Conservation (phyloP, 176 grass and related monocot species). For the Ensete glaucum region DNA sequence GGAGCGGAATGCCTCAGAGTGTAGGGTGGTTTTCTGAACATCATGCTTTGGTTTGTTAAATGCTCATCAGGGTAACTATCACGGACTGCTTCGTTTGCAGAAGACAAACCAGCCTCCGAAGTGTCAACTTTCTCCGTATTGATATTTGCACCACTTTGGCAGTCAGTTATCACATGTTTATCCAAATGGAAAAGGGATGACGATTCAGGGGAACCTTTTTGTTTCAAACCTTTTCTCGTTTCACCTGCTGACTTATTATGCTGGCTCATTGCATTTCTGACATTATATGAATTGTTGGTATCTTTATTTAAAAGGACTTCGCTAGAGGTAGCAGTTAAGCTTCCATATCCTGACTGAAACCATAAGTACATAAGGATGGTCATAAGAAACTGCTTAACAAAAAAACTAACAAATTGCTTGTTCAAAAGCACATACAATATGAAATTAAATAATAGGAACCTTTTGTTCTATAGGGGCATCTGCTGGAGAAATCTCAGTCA, state of each 20-base stretch:
- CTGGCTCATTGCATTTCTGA: background rate
- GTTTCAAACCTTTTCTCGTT: background rate
- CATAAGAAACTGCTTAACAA: background rate
- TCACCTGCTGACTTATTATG: background rate
- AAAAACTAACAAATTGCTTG: background rate
- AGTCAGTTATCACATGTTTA: background rate
- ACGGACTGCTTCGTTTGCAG: constrained; percentile 23
- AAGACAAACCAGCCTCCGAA: constrained; percentile 32
- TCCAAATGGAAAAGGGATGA: background rate
- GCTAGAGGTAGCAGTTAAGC: background rate
- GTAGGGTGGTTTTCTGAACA: constrained; percentile 57
- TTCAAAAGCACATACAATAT: background rate
- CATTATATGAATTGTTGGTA: background rate
- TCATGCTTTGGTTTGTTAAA: constrained; percentile 43
- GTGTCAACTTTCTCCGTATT: constrained; percentile 37
- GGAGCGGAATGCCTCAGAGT: constrained; percentile 27
- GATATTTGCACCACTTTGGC: constrained; percentile 21
- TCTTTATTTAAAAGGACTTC: background rate
- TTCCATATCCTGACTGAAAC: background rate
- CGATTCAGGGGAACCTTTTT: background rate
- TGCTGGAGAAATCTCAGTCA: constrained; percentile 31
- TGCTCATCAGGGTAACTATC: constrained; percentile 13
- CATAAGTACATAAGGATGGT: background rate
- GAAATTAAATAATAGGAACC: background rate
- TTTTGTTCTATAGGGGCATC: constrained; percentile 12